These are phyloP conservation scores for Cercospora beticola DNA, from an alignment of 2,329 filamentous ascomycete genomes.

Conservation along the genomic window DNA sequence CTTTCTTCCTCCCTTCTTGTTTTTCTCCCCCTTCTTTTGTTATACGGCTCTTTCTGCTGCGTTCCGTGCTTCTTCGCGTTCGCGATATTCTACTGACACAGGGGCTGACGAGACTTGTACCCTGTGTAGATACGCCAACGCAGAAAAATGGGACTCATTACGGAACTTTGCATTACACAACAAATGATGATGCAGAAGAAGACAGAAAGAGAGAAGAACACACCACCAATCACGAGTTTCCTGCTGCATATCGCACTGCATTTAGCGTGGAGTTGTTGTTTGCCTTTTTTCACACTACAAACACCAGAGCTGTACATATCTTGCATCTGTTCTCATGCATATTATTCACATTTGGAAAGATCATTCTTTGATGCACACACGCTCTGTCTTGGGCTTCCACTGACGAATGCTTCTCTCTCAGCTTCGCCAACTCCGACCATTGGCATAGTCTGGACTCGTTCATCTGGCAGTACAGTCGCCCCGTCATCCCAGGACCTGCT, in stretches of 20 bases:
- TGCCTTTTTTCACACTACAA: not conserved
- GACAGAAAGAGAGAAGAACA: not conserved
- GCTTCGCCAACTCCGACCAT: constrained; percentile 33
- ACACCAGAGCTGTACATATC: constrained; percentile 6
- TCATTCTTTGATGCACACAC: not conserved
- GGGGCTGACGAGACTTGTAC: constrained; percentile 34
- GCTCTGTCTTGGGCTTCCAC: constrained; percentile 4
- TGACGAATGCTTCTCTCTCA: constrained; percentile 20
- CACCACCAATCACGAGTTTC: not conserved
- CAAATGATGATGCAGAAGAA: constrained; percentile 38
- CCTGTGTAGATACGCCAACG: constrained; percentile 65
- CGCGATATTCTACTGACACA: constrained; percentile 27
- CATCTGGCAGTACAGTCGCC: constrained; percentile 27
- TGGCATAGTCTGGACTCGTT: constrained; percentile 30
- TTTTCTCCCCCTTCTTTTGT: not conserved
- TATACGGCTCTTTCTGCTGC: constrained; percentile 2
- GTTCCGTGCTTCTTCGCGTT: constrained; percentile 8
- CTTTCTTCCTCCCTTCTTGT: not conserved
- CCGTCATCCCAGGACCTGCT: constrained; percentile 24
- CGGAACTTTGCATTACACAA: constrained; percentile 86
- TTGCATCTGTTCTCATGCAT: not conserved
- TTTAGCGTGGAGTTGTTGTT: not conserved
- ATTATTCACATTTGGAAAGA: not conserved
- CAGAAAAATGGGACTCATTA: constrained; percentile 84
- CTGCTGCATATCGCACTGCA: not conserved